Conservation (phyloP, 2,329 filamentous ascomycete genomes). For the Epichloe glyceriae region DNA sequence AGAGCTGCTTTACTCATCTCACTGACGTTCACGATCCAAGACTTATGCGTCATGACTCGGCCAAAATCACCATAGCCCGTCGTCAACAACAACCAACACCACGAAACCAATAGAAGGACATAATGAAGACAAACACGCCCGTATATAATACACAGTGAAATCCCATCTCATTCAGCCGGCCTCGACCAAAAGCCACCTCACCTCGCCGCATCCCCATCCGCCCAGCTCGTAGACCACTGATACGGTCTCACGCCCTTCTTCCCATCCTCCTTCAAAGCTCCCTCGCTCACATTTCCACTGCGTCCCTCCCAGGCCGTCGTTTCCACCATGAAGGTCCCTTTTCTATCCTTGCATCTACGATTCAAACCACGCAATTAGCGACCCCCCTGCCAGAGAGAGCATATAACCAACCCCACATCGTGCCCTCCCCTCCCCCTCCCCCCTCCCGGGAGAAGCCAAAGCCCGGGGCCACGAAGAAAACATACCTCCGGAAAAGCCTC, state of each 20-base stretch:
- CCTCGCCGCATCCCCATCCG: conserved; percentile 18
- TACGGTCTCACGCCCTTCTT: conserved; percentile 11
- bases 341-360: conserved; percentile 43
- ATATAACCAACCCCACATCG: conserved; percentile 5
- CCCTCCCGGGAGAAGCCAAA: too few relatives aligned
- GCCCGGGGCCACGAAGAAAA: conserved; percentile 3
- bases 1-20: too few relatives aligned
- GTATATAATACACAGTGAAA: background rate
- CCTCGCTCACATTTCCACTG: conserved; percentile 3
- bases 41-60: too few relatives aligned
- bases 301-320: conserved; percentile 49
- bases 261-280: background rate
- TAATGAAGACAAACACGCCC: background rate
- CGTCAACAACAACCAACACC: too few relatives aligned
- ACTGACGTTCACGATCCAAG: too few relatives aligned
- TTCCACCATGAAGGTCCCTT: conserved; percentile 46
- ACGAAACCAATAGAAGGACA: background rate
- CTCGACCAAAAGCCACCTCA: conserved; percentile 2
- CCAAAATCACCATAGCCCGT: too few relatives aligned
- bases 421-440: background rate
- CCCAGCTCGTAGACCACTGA: conserved; percentile 24
- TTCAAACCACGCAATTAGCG: background rate
- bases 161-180: background rate
- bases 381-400: background rate
- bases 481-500: conserved; percentile 48